A percentile compares a stretch with the other conserved stretches of the same genome.
These are phyloP conservation scores for Pontederia crassipes DNA, from an alignment of 176 grass and related monocot genomes.

Conservation along the genomic window DNA sequence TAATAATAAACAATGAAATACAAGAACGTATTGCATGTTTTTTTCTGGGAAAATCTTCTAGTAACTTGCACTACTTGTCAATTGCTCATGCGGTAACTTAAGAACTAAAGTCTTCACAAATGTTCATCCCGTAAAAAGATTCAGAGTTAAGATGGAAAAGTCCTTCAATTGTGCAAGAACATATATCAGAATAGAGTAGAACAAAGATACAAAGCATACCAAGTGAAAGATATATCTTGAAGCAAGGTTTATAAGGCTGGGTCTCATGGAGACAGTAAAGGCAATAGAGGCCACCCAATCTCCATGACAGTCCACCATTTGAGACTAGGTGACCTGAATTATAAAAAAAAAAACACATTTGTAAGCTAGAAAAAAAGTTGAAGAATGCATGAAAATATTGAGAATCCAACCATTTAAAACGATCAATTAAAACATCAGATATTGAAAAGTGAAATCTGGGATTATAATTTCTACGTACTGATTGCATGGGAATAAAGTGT, in stretches of 20 bases:
- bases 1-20: too few relatives aligned
- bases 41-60: too few relatives aligned
- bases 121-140: too few relatives aligned
- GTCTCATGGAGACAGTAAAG: conserved; percentile 87
- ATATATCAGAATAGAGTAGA: background rate
- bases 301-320: conserved; percentile 28
- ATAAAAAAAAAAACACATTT: conserved; percentile 25
- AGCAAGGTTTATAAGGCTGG: conserved; percentile 72
- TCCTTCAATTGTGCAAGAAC: background rate
- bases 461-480: conserved; percentile 21
- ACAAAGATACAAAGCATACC: conserved; percentile 30
- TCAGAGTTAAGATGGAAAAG: background rate
- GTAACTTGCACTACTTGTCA: too few relatives aligned
- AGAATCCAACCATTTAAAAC: conserved; percentile 2
- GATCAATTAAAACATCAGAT: background rate
- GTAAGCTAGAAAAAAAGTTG: conserved; percentile 11
- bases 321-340: conserved; percentile 62
- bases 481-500: conserved; percentile 67
- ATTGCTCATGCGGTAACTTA: too few relatives aligned
- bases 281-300: conserved; percentile 80
- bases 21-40: too few relatives aligned
- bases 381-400: background rate
- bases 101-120: too few relatives aligned
- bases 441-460: background rate
- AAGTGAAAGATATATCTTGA: conserved; percentile 76